Percentiles rank a stretch among this genome's conserved stretches.
Conservation (phyloP, 1,284 basidiomycete species). For the Entoloma clypeatum region DNA sequence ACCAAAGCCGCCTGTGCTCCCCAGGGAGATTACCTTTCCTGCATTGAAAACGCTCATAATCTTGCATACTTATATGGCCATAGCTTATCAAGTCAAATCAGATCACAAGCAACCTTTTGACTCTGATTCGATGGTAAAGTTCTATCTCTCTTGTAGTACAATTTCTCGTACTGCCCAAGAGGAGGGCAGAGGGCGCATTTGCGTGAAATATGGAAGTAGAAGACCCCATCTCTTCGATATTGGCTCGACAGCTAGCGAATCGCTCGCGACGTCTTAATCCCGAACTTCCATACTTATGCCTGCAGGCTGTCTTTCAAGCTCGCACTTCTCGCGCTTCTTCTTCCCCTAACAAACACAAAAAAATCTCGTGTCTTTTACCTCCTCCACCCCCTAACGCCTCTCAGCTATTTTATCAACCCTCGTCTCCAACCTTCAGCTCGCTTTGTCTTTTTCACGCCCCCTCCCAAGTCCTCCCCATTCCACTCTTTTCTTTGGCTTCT, state of each 20-base stretch:
- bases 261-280: slow-evolving; percentile 14
- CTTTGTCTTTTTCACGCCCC: slow-evolving; percentile 5
- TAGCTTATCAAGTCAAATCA: too few relatives aligned
- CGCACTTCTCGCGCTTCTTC: slow-evolving; percentile 3
- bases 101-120: too few relatives aligned
- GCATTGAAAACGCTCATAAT: too few relatives aligned
- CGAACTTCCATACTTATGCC: slow-evolving; percentile 11
- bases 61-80: too few relatives aligned
- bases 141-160: too few relatives aligned
- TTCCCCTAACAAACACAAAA: slow-evolving; percentile 2
- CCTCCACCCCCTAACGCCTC: slow-evolving; percentile 8
- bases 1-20: too few relatives aligned
- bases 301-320: slow-evolving; percentile 12
- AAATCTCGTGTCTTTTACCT: slow-evolving; percentile 9
- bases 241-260: slow-evolving; percentile 15
- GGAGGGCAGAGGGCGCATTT: neutral
- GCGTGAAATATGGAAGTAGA: neutral
- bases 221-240: slow-evolving; percentile 16
- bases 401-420: neutral
- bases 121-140: too few relatives aligned
- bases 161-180: too few relatives aligned
- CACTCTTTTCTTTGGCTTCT: slow-evolving; percentile 3
- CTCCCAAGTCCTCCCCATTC: slow-evolving; percentile 1
- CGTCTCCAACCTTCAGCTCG: slow-evolving; percentile 11
- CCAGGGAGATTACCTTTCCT: too few relatives aligned